These are phyloP conservation scores for Petunia axillaris DNA, from an alignment of 257 asterid genomes.

Conservation along the genomic window DNA sequence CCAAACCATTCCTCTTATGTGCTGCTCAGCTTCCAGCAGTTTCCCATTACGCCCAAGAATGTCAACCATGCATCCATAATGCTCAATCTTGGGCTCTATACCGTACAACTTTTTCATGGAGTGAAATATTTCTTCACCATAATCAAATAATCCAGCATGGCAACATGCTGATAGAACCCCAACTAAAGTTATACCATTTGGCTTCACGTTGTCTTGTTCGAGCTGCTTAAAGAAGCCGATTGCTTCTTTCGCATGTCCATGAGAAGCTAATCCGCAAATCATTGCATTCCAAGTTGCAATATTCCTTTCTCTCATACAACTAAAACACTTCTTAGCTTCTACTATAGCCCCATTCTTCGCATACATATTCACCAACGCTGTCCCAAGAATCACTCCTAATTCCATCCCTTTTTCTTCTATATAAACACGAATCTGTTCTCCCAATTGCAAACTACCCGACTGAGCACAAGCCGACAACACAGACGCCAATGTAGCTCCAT, in stretches of 20 bases:
- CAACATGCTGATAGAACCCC: constrained; percentile 88
- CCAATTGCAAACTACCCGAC: constrained; percentile 70
- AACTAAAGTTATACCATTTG: constrained; percentile 68
- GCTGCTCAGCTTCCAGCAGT: constrained; percentile 72
- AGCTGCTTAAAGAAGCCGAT: constrained; percentile 48
- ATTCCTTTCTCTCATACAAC: constrained; percentile 54
- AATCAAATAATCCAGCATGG: constrained; percentile 72
- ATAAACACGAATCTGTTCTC: constrained; percentile 61
- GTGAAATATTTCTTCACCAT: constrained; percentile 56
- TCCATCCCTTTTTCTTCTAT: constrained; percentile 56
- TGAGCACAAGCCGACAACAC: constrained; percentile 87
- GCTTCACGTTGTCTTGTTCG: constrained; percentile 48
- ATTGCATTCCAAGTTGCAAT: constrained; percentile 85
- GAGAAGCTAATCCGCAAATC: constrained; percentile 78
- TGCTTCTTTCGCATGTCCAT: constrained; percentile 79
- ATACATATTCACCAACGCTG: constrained; percentile 88
- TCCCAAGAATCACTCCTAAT: constrained; percentile 74
- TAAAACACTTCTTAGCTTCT: constrained; percentile 60
- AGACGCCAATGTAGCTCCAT: constrained; percentile 60
- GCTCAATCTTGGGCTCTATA: constrained; percentile 72
- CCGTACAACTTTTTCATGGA: constrained; percentile 60
- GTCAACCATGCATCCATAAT: constrained; percentile 86
- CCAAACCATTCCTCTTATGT: constrained; percentile 71
- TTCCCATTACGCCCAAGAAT: constrained; percentile 76
- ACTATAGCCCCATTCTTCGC: constrained; percentile 72